Base-by-base conservation (phyloP, 1,284 basidiomycete genomes). In the Chiua sp. region DNA sequence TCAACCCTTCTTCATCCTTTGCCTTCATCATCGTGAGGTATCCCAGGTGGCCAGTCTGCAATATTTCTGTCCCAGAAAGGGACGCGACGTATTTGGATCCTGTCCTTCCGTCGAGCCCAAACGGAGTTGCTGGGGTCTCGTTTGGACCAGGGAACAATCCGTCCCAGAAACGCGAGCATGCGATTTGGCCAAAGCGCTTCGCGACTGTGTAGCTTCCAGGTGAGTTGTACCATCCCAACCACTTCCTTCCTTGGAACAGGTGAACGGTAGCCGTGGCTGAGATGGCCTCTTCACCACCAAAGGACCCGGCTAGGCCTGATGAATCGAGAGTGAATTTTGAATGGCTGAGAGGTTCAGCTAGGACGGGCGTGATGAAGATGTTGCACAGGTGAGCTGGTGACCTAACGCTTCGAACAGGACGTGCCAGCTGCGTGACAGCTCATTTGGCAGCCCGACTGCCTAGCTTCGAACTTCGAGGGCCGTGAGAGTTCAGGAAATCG, bases 101-200 rank as follows among this genome's bases (percentile, higher is more conserved):
- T 5, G 28, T 6, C 48, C 50, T 59, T 23, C 72, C 74, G 47
- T 75, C 73, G 5, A 76, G 56, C 2, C 64, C 71, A 48, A 74
- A 75, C 7, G 66, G 56, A 10, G 66, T 37, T 10, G 68, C 71
- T 4, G 72, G 75, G 3, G 65, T 54, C 12, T 68, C 61, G 53
- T 73, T 73, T 12, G 63, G 66, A 59, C 72, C 70, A 15, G 68
- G 65, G 54, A 69, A 67, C 15, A 70, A 59, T 13, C 66, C 71
- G n/a, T 76, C 68, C 71, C 72, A 75, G 37, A 74, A 47, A n/a
- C 68, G 66, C 11, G 65, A 61, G 28, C 59, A 61, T 7, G 72
- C 71, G 59, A 66, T 48, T 48, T 60, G 57, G 4, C 63, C 63
- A 32, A 66, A 72, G 18, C 63, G 59, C 53, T 65, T 66, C 35